Conservation (phyloP, 148 eudicot genomes). For the Rhododendron henanense region DNA sequence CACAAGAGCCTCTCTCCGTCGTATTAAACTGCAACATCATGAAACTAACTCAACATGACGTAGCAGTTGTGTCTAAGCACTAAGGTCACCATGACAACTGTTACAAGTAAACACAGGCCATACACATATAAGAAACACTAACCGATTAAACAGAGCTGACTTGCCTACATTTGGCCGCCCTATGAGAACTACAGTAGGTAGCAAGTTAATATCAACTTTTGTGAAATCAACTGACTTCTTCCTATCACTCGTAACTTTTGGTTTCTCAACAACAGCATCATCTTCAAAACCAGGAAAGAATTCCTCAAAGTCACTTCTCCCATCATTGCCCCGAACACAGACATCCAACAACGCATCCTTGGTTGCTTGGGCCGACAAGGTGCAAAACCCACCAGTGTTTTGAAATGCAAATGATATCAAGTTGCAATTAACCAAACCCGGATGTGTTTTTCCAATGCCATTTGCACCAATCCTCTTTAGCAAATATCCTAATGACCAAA, state of each 20-base stretch:
- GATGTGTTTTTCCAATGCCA: constrained; percentile 6
- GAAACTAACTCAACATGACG: not conserved
- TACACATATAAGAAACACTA: constrained; percentile 11
- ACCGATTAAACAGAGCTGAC: constrained; percentile 95
- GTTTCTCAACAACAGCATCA: constrained; percentile 10
- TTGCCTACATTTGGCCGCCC: constrained; percentile 99
- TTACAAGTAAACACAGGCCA: not conserved
- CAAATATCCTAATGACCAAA: constrained; percentile 15
- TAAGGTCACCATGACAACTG: not conserved
- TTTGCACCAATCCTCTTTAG: not conserved
- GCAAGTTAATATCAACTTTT: constrained; percentile 58
- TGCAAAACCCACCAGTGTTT: constrained; percentile 20
- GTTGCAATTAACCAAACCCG: not conserved
- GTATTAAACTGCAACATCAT: constrained; percentile 55
- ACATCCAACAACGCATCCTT: not conserved
- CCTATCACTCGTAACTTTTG: constrained; percentile 19
- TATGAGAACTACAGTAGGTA: constrained; percentile 73
- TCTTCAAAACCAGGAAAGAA: constrained; percentile 15
- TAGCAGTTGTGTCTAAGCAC: constrained; percentile 3
- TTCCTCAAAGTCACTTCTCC: constrained; percentile 17
- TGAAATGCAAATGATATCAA: constrained; percentile 7
- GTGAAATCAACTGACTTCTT: constrained; percentile 62
- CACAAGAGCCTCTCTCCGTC: constrained; percentile 97
- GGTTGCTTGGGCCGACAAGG: constrained; percentile 3
- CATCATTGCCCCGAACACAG: constrained; percentile 2